Evolutionary conservation across 768 basidiomycete genomes (phyloP), one percentile per base, ranked within the genome.

Genomic region (Ramaria sp.): DNA sequence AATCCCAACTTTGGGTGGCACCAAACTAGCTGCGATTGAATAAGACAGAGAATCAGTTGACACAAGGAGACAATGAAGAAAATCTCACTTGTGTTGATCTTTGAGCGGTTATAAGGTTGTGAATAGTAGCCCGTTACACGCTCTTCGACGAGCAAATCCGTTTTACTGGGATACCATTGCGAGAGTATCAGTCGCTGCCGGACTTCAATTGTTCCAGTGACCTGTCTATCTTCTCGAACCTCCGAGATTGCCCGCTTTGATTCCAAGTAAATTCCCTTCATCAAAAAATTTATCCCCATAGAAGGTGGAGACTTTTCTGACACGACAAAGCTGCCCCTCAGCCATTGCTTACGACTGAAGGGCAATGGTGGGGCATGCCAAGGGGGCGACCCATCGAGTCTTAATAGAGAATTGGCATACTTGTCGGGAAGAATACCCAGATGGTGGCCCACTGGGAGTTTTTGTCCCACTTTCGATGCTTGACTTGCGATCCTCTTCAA

Each of bases 211-310:
- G 48, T 27, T 30, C 24, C 22, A n/a, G 15, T 15, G 27, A 19
- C 48, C 24, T 27, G 48, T 19, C 11, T 24, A n/a, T 30, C 15
- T 30, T 49, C 48, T 17, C 24, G 48, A 19, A 30, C 19, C 15
- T 30, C 27, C 6, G 31, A 30, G 24, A 6, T 45, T 22, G 30
- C 27, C 24, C 41, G 19, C 38, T 54, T 54, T 15, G 37, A 38
- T 15, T 45, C 41, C n/a, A 54, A 31, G 45, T 43, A 46, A 27
- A 42, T 46, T 13, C 6, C 41, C 19, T 46, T 46, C 31, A 27
- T 54, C 48, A 49, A 49, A 42, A 54, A 54, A 46, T 54, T 42
- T 24, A 54, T 54, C 34, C 51, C 51, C 24, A 53, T 33, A 12
- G n/a, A 7, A 53, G 31, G 51, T 19, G 51, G 51, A 5, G 51